Percentiles rank a stretch among this genome's conserved stretches.
Evolutionary conservation across 1,139 yeast species (phyloP).

Genomic region (Ogataea hybrid): DNA sequence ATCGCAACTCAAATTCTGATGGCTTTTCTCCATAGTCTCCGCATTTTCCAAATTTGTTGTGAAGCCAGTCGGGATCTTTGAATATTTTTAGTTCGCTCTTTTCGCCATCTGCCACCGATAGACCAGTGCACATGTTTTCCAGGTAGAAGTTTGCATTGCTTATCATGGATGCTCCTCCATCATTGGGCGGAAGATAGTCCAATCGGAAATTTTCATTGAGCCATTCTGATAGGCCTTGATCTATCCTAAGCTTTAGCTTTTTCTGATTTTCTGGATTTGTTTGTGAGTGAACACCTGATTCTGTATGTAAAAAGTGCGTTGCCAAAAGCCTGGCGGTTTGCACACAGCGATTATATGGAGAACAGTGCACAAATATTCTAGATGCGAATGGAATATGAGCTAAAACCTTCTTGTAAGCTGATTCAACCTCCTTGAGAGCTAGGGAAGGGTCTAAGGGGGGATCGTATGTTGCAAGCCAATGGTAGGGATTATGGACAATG

Average conservation of each 20-base stretch:
- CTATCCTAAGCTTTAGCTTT: slow-evolving; percentile 30
- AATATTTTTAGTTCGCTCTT: slow-evolving; percentile 5
- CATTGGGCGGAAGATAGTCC: slow-evolving; percentile 39
- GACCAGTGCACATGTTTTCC: slow-evolving; percentile 13
- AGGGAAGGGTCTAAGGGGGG: slow-evolving; percentile 30
- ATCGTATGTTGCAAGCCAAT: slow-evolving; percentile 34
- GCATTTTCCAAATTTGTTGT: slow-evolving; percentile 32
- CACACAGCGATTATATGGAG: slow-evolving; percentile 89
- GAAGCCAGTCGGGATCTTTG: slow-evolving; percentile 31
- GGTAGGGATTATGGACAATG: slow-evolving; percentile 16
- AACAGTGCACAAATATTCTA: slow-evolving; percentile 39
- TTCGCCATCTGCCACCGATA: neutral
- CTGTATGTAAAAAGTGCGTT: slow-evolving; percentile 15
- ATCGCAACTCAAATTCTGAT: slow-evolving; percentile 35
- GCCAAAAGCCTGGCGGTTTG: slow-evolving; percentile 63
- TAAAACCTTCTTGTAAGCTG: slow-evolving; percentile 26
- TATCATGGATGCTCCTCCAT: slow-evolving; percentile 38
- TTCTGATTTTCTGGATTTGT: too few species aligned
- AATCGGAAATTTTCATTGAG: slow-evolving; percentile 36
- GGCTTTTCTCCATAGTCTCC: slow-evolving; percentile 36
- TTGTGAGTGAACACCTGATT: neutral
- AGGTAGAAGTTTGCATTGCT: slow-evolving; percentile 36
- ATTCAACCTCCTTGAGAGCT: slow-evolving; percentile 28
- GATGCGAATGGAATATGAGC: slow-evolving; percentile 16
- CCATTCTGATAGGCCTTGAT: slow-evolving; percentile 41